Evolutionary conservation across 208 protist species (phyloP), one percentile per base, ranked within the genome.

Genomic region (Leishmania amazonensis): DNA sequence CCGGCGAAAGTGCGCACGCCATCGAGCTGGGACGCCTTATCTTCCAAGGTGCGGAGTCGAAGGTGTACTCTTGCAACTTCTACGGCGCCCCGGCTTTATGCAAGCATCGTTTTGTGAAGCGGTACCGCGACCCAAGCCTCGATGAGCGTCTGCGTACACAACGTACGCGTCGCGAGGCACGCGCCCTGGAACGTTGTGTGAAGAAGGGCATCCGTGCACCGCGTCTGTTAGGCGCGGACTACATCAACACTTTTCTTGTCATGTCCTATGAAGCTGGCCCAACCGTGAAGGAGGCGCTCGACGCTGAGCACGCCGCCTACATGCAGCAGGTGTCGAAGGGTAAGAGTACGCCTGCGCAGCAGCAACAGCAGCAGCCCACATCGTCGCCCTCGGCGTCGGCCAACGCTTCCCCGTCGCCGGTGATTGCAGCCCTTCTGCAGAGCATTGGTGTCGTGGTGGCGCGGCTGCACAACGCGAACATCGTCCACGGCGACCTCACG

Each of bases 401-500:
- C 8, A 53, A 67, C 21, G 62, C 31, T 2, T 49, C 49, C 6
- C 85, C 85, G 40, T 85, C 89, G 7, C 74, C 85, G 24, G 72
- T 90, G 21, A 86, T 80, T 2, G 65, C 62, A 15, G 72, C 68
- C 40, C 72, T 98, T 45, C 86, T 95, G 28, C 67, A 68, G n/a
- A 86, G 89, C 24, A 95, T 99, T 47, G 99, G 99, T 17, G 81
- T 91, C 58, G 83, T 94, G 5, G 87, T 99, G 47, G 96, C 89
- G 21, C 81, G 70, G 49, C 86, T 99, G 73, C 99, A 99, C 88
- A 93, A 94, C 68, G 86, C 82, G 7, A 90, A 96, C 78, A 85
- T 99, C 31, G 92, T 99, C 54, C 99, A 99, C 87, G 99, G 99
- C 24, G 99, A 99, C 87, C 89, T 99, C 19, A 99, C 99, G n/a